phyloP scores from a whole-genome alignment of 441 rosid species.

The Macaranga tanarius region DNA sequence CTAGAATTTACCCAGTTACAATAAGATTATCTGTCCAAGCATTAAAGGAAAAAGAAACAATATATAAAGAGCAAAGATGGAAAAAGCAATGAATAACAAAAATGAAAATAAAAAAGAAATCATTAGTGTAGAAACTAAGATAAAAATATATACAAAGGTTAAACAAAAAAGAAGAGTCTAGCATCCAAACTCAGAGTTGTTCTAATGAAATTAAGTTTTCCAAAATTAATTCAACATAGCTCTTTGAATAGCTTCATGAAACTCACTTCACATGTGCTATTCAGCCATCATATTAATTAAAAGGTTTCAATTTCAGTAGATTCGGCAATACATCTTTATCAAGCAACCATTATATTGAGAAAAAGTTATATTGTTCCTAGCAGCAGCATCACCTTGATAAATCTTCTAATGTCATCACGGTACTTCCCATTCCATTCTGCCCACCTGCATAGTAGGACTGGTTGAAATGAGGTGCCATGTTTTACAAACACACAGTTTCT shows the following conservation, averaged over 20 bases:
- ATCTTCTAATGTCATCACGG: conserved; percentile 82
- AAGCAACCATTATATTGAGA: neutral
- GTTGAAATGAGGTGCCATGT: conserved; percentile 6
- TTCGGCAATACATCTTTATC: neutral
- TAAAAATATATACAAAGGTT: neutral
- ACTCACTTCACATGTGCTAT: neutral
- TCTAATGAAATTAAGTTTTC: neutral
- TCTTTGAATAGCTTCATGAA: conserved; percentile 5
- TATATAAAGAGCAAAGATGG: neutral
- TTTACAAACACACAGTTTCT: neutral
- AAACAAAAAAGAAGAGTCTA: neutral
- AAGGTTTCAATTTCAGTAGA: neutral
- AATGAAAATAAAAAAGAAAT: neutral
- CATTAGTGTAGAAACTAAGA: neutral
- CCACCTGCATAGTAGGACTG: conserved; percentile 59
- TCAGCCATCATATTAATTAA: neutral
- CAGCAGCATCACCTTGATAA: conserved; percentile 64
- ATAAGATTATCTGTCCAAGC: neutral
- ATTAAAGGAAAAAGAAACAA: neutral
- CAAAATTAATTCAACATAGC: neutral
- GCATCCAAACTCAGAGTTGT: neutral
- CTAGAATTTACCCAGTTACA: neutral
- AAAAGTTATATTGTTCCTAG: conserved; percentile 3
- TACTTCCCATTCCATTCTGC: conserved; percentile 98
- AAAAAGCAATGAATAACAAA: neutral